phyloP scores from a whole-genome alignment of 352 stramenopile genomes.

The Phytophthora cactorum region DNA sequence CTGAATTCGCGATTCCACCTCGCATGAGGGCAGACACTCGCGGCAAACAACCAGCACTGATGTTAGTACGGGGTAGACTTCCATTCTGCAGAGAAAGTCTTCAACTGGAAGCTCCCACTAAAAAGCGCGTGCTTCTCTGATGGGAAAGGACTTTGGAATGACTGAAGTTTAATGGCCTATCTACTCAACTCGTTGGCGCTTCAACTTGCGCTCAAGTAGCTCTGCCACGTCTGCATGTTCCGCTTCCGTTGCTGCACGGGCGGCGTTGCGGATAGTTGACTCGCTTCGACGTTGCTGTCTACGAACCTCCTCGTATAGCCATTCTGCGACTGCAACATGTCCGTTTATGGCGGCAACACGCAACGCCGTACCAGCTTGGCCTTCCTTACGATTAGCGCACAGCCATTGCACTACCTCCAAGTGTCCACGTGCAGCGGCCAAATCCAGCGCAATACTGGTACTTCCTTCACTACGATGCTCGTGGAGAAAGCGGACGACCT shows the following conservation, averaged over 20 bases:
- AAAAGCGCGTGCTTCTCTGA: constrained; percentile 1
- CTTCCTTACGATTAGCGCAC: constrained; percentile 16
- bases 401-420: constrained; percentile 24
- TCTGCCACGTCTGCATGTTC: constrained; percentile 14
- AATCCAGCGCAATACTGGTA: constrained; percentile 20
- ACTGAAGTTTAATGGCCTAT: neutral
- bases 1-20: neutral
- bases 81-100: constrained; percentile 13
- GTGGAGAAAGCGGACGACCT: constrained; percentile 23
- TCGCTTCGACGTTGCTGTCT: constrained; percentile 19
- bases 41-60: constrained; percentile 20
- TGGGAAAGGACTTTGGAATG: constrained; percentile 9
- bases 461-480: constrained; percentile 26
- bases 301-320: constrained; percentile 15
- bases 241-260: constrained; percentile 16
- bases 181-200: constrained; percentile 25
- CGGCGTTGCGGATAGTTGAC: constrained; percentile 17
- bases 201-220: constrained; percentile 23
- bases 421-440: constrained; percentile 12
- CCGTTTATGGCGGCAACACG: constrained; percentile 14
- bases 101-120: constrained; percentile 3
- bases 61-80: constrained; percentile 10
- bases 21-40: constrained; percentile 4
- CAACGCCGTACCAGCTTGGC: constrained; percentile 14
- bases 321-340: constrained; percentile 14